These are phyloP conservation scores for Erodium moschatum DNA, from an alignment of 441 rosid species.

Conservation along the genomic window DNA sequence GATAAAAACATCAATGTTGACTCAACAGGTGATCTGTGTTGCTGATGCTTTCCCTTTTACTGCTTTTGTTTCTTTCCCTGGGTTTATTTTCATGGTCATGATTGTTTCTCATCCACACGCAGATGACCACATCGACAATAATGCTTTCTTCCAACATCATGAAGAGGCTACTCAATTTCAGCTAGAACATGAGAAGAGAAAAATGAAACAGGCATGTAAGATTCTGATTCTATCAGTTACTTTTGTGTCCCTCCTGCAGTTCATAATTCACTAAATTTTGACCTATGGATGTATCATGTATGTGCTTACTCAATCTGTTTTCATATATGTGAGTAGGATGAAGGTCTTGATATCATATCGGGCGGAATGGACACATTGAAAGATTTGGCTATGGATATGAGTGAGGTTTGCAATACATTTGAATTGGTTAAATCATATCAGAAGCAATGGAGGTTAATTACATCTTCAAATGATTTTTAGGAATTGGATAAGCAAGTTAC, in stretches of 20 bases:
- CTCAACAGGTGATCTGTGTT: constrained; percentile 37
- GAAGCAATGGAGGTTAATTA: constrained; percentile 5
- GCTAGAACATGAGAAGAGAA: constrained; percentile 51
- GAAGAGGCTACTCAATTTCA: constrained; percentile 49
- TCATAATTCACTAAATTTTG: background rate
- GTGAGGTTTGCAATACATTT: constrained; percentile 35
- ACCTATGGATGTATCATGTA: background rate
- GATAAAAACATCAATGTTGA: constrained; percentile 44
- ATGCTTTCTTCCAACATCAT: constrained; percentile 33
- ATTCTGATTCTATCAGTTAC: constrained; percentile 15
- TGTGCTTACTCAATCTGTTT: constrained; percentile 6
- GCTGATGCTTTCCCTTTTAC: constrained; percentile 10
- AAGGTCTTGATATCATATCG: constrained; percentile 59
- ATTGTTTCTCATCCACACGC: constrained; percentile 9
- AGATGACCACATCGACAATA: constrained; percentile 38
- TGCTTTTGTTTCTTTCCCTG: background rate
- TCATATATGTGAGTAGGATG: constrained; percentile 28
- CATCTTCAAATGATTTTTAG: constrained; percentile 26
- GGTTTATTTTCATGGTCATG: constrained; percentile 7
- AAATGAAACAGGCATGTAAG: constrained; percentile 49
- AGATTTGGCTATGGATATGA: constrained; percentile 52
- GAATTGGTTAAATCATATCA: background rate
- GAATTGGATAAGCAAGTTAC: constrained; percentile 65
- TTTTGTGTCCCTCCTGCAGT: background rate
- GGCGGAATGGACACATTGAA: constrained; percentile 51